Base-by-base conservation (phyloP, 2,329 filamentous ascomycete genomes). In the Diaporthe citriasiana region DNA sequence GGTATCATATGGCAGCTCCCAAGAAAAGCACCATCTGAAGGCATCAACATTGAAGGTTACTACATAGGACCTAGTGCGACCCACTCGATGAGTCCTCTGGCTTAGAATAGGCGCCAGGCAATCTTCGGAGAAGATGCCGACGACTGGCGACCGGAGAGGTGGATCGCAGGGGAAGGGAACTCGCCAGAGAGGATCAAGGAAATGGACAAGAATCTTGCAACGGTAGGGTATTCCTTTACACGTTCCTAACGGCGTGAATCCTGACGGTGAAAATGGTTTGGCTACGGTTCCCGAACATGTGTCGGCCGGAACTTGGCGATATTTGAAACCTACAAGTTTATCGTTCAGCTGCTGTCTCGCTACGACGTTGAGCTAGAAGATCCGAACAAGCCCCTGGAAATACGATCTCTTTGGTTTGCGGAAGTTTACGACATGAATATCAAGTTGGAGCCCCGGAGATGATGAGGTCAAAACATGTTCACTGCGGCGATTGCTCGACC, bases 181-280 rank as follows among this genome's bases (percentile, higher is more conserved):
- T 27, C 56, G 17, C 2, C 33, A 1, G 56, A 59, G 12, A 59
- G 9, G 56, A 59, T 59, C 33, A 59, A 59, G 56, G 56, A 59
- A n/a, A 59, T 59, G 56, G 56, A 59, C n/a, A 59, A 59, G 35
- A 59, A 59, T n/a, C 56, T 59, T 10, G 56, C 56, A 27, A 59
- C 56, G 56, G 56, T 59, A 40, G 27, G 40, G 5, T 1, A 9
- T 8, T 8, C 13, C n/a, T 7, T 9, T 25, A 15, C 13, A 27
- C 13, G 6, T 25, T 40, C 22, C 12, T 4, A 27, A 17, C 4
- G 22, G 22, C 10, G 8, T 1, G 4, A 12, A 40, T 40, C 8
- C 35, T 59, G 35, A 59, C 17, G 12, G 27, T 25, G 0, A 4
- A 8, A 9, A 40, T 15, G 40, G 35, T 59, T 59, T 40, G 56